Evolutionary conservation across 1,284 basidiomycete genomes (phyloP).

Genomic region (Ganoderma sp.): DNA sequence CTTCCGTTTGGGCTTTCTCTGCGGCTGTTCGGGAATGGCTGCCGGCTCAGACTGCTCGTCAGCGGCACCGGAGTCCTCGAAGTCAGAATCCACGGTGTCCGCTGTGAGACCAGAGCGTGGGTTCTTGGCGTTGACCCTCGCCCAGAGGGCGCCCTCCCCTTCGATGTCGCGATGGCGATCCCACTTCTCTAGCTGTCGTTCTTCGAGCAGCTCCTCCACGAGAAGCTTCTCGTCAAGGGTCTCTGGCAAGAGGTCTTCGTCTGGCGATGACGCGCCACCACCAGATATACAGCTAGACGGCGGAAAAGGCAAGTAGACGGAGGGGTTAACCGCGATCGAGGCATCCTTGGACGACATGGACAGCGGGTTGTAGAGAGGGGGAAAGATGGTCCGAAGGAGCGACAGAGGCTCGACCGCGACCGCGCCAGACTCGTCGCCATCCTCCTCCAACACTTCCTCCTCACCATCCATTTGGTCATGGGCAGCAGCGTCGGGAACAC

Average conservation of each 20-base stretch:
- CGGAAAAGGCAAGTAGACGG: slow-evolving; percentile 34
- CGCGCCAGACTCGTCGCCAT: slow-evolving; percentile 14
- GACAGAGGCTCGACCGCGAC: slow-evolving; percentile 12
- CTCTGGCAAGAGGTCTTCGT: slow-evolving; percentile 44
- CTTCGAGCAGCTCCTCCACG: slow-evolving; percentile 52
- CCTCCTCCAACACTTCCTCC: slow-evolving; percentile 12
- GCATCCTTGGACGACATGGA: slow-evolving; percentile 16
- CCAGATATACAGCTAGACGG: slow-evolving; percentile 25
- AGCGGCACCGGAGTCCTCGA: not conserved
- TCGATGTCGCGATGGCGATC: slow-evolving; percentile 42
- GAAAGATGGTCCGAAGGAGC: slow-evolving; percentile 35
- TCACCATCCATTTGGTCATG: too few relatives aligned
- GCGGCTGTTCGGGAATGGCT: not conserved
- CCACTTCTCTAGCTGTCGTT: slow-evolving; percentile 49
- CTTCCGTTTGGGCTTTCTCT: slow-evolving; percentile 8
- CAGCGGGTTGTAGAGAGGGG: slow-evolving; percentile 38
- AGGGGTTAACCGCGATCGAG: slow-evolving; percentile 10
- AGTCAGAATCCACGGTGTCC: slow-evolving; percentile 5
- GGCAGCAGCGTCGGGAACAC: not conserved
- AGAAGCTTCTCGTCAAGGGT: slow-evolving; percentile 53
- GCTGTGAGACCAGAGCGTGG: not conserved
- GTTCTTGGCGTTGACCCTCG: slow-evolving; percentile 20
- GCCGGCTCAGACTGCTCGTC: not conserved
- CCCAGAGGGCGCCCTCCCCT: slow-evolving; percentile 44
- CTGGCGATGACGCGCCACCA: slow-evolving; percentile 21